Conservation (phyloP, 768 basidiomycete species). For the Tylopilus vinaceipallidus region DNA sequence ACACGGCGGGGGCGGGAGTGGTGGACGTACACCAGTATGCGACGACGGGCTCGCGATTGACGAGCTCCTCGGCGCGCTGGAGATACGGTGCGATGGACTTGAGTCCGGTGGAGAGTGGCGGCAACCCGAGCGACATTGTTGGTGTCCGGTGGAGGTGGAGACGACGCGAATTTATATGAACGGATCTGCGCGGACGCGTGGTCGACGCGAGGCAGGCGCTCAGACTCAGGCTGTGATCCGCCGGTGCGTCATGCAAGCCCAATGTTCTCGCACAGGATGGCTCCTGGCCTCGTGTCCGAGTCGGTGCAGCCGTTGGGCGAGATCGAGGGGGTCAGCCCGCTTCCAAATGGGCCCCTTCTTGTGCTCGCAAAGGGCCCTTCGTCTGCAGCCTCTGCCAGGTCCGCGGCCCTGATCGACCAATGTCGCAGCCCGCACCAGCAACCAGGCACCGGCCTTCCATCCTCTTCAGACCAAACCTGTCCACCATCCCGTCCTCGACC, state of each 20-base stretch:
- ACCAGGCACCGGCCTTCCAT: conserved; percentile 13
- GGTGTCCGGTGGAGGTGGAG: background rate
- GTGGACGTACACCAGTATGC: conserved; percentile 94
- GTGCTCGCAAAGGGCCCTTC: background rate
- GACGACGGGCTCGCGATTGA: conserved; percentile 77
- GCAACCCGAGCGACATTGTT: conserved; percentile 48
- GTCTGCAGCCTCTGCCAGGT: conserved; percentile 13
- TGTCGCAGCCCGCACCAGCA: conserved; percentile 6
- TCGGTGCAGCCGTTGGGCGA: background rate
- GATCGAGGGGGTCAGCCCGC: conserved; percentile 22
- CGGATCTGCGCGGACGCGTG: conserved; percentile 2
- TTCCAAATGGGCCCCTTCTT: conserved; percentile 24
- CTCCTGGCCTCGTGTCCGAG: background rate
- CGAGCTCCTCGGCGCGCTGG: conserved; percentile 88
- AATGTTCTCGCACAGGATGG: conserved; percentile 14
- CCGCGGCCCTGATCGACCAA: conserved; percentile 12
- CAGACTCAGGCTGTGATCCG: too few species aligned
- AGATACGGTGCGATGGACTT: conserved; percentile 76
- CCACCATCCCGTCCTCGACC: conserved; percentile 28
- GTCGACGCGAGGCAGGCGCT: conserved; percentile 8
- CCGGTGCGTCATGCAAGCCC: background rate
- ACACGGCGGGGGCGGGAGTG: too few species aligned
- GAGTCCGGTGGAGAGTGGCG: conserved; percentile 58
- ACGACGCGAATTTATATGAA: background rate
- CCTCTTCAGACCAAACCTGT: conserved; percentile 21